phyloP scores from a whole-genome alignment of 805 yeast genomes.

The Ogataea naganishii region DNA sequence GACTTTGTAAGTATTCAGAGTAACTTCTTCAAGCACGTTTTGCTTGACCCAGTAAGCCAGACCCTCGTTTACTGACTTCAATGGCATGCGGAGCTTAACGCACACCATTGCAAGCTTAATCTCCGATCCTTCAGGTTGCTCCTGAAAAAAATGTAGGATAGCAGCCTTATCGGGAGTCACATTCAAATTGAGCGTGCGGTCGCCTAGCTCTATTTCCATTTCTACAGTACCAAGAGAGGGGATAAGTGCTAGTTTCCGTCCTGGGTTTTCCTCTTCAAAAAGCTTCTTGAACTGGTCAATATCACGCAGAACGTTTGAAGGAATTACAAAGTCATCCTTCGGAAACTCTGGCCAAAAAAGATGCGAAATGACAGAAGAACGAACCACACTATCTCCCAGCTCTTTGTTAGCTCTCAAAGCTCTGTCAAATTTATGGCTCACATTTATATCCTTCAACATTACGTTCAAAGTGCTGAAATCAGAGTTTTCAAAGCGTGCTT shows the following conservation, averaged over 20 bases:
- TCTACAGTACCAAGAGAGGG: slow-evolving; percentile 56
- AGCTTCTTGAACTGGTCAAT: slow-evolving; percentile 33
- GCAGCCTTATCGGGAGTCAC: slow-evolving; percentile 69
- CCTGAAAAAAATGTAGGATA: slow-evolving; percentile 28
- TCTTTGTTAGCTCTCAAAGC: slow-evolving; percentile 10
- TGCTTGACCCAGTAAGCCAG: slow-evolving; percentile 57
- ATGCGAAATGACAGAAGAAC: slow-evolving; percentile 62
- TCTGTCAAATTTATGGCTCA: slow-evolving; percentile 40
- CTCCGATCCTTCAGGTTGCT: slow-evolving; percentile 12
- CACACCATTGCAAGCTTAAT: slow-evolving; percentile 24
- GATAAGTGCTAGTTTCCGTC: slow-evolving; percentile 49
- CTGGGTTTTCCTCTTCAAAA: slow-evolving; percentile 39
- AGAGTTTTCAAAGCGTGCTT: slow-evolving; percentile 54
- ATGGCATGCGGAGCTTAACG: slow-evolving; percentile 32
- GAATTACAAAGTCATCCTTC: slow-evolving; percentile 37
- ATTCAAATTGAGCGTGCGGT: slow-evolving; percentile 25
- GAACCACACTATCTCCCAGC: too few relatives aligned
- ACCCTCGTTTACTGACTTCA: slow-evolving; percentile 28
- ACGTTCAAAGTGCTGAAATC: slow-evolving; percentile 68
- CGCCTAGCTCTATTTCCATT: slow-evolving; percentile 48
- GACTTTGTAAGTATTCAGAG: slow-evolving; percentile 27
- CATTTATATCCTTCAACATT: slow-evolving; percentile 68
- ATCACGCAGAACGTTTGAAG: slow-evolving; percentile 31
- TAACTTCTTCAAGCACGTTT: slow-evolving; percentile 39
- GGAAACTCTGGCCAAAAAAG: slow-evolving; percentile 71